phyloP scores from a whole-genome alignment of 768 basidiomycete species.

The Russula emetica region DNA sequence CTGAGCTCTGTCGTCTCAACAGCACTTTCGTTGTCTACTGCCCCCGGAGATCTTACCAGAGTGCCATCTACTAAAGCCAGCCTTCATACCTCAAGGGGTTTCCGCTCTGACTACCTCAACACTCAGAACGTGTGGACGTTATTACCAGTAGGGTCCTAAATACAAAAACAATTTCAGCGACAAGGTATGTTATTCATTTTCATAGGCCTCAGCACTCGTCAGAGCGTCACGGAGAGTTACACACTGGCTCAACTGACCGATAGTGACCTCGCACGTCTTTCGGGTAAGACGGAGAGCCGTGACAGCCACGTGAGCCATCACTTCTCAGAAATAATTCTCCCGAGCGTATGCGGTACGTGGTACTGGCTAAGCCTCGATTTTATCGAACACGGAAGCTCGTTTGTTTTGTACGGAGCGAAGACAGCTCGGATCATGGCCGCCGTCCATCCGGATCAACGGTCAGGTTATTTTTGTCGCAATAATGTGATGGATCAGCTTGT shows the following conservation, averaged over 20 bases:
- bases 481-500: too few relatives aligned
- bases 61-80: background rate
- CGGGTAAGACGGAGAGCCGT: too few relatives aligned
- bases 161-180: background rate
- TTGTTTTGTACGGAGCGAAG: background rate
- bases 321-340: background rate
- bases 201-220: background rate
- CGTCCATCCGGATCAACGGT: background rate
- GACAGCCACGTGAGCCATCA: background rate
- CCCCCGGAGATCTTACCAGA: background rate
- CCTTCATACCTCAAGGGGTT: background rate
- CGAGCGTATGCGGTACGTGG: background rate
- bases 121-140: background rate
- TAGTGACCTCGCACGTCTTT: background rate
- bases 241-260: background rate
- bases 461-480: background rate
- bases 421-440: background rate
- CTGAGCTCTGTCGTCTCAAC: background rate
- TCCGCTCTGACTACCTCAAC: background rate
- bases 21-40: background rate
- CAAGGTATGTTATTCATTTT: background rate
- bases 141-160: background rate
- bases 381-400: background rate
- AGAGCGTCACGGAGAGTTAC: background rate
- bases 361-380: background rate